phyloP scores from a whole-genome alignment of 495 filamentous ascomycete species.

The Stereocaulon alpinum region DNA sequence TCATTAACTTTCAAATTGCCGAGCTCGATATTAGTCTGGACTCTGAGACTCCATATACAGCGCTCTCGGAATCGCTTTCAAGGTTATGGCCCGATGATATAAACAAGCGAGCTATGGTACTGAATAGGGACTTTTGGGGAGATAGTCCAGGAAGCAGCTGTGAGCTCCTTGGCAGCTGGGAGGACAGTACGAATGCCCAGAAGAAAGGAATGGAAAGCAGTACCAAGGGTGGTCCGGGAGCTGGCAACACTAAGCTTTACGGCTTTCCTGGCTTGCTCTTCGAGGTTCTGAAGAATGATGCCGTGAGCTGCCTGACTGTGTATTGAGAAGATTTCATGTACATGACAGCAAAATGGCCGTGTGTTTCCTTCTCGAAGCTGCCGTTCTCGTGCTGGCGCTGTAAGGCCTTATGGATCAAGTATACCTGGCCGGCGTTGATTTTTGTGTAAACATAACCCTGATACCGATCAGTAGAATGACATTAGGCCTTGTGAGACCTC shows the following conservation, averaged over 20 bases:
- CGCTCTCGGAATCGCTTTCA: slow-evolving; percentile 54
- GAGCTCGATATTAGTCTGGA: slow-evolving; percentile 20
- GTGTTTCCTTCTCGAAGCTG: background rate
- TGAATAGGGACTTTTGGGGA: slow-evolving; percentile 73
- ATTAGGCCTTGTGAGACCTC: too few relatives aligned
- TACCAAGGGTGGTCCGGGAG: slow-evolving; percentile 41
- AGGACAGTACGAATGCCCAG: slow-evolving; percentile 51
- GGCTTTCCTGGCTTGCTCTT: slow-evolving; percentile 90
- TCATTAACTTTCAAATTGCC: slow-evolving; percentile 44
- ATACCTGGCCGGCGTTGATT: too few relatives aligned
- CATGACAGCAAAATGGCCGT: background rate
- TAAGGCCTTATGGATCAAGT: background rate
- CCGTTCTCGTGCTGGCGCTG: background rate
- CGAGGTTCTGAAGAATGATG: slow-evolving; percentile 88
- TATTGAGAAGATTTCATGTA: slow-evolving; percentile 40
- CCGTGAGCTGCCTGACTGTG: slow-evolving; percentile 81
- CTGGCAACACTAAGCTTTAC: slow-evolving; percentile 78
- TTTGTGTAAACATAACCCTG: too few relatives aligned
- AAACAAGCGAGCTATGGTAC: slow-evolving; percentile 68
- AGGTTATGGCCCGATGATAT: slow-evolving; percentile 58
- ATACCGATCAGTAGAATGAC: too few relatives aligned
- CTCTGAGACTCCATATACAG: slow-evolving; percentile 69
- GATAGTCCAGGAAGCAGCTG: slow-evolving; percentile 85
- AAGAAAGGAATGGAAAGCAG: slow-evolving; percentile 33
- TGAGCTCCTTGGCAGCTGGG: slow-evolving; percentile 83